Base-by-base conservation (phyloP, 306 rosid species). In the Vicia villosa region DNA sequence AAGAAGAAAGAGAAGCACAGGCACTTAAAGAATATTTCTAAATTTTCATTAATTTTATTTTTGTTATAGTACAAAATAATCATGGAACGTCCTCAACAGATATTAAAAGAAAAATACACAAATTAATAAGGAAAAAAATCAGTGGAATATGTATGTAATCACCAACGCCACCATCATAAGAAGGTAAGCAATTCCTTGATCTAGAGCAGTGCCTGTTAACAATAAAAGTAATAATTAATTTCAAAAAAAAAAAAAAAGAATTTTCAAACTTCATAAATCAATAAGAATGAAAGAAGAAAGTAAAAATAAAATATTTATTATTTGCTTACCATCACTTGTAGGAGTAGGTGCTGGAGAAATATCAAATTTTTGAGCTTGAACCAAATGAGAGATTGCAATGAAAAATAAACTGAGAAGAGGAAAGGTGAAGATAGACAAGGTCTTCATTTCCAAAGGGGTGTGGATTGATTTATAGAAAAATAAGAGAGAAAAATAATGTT, bases 311-410 rank as follows among this genome's bases (percentile, higher is more conserved):
- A 11, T 3, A 42, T 12, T 0, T 40, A 0, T 40, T 40, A 0
- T 40, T 40, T 0, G 4, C 14, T 17, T 19, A 17, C 13, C 56
- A 17, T 50, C 26, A 54, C 60, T 83, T 24, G 43, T 51, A 17
- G 88, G 89, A 59, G 79, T n/a, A 51, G 81, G 63, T 50, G 84
- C 71, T 0, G 86, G 87, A 68, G 92, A 77, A 58, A 72, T 64
- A 78, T 74, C 77, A 8, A 75, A 73, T 19, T 74, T 52, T 66
- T 85, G 91, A 15, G 86, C 91, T 0, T 82, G 69, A 3, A 59
- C 69, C 3, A 83, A 15, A 7, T 59, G 76, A 63, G 80, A 56
- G 14, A 83, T 63, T 4, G 81, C 80, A 63, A 81, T 46, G 63
- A 85, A 41, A 47, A 87, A 6, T 56, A 83, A 74, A 57, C 61